Evolutionary conservation across 148 eudicot species (phyloP).

Genomic region (Rheum nobile): DNA sequence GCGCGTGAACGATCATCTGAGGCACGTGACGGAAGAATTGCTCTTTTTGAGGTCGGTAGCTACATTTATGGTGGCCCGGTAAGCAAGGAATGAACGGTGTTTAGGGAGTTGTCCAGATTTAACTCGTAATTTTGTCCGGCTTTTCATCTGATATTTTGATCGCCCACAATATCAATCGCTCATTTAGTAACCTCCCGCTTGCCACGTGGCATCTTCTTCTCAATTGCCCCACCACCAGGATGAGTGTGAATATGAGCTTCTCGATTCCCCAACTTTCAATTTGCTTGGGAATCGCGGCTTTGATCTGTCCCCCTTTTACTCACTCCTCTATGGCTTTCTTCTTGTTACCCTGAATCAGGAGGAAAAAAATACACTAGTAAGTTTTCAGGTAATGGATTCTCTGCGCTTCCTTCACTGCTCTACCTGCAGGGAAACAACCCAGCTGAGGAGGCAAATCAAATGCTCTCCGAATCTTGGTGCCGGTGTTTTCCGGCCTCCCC

Average conservation of each 20-base stretch:
- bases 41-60: not conserved
- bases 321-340: not conserved
- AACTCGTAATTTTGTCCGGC: not conserved
- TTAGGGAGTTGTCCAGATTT: not conserved
- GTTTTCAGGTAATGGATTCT: not conserved
- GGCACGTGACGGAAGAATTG: not conserved
- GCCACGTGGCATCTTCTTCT: not conserved
- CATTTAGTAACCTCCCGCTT: not conserved
- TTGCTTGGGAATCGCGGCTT: not conserved
- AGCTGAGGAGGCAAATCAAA: not conserved
- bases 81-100: not conserved
- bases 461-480: not conserved
- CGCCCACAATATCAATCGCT: not conserved
- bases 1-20: not conserved
- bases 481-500: not conserved
- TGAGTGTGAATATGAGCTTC: not conserved
- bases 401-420: slow-evolving; percentile 7
- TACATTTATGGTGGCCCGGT: not conserved
- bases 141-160: not conserved
- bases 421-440: not conserved
- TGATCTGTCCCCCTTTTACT: not conserved
- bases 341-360: not conserved
- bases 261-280: not conserved
- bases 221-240: not conserved
- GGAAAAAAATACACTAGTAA: not conserved